Conservation (phyloP, 2,329 filamentous ascomycete genomes). For the Elsinoe arachidis region DNA sequence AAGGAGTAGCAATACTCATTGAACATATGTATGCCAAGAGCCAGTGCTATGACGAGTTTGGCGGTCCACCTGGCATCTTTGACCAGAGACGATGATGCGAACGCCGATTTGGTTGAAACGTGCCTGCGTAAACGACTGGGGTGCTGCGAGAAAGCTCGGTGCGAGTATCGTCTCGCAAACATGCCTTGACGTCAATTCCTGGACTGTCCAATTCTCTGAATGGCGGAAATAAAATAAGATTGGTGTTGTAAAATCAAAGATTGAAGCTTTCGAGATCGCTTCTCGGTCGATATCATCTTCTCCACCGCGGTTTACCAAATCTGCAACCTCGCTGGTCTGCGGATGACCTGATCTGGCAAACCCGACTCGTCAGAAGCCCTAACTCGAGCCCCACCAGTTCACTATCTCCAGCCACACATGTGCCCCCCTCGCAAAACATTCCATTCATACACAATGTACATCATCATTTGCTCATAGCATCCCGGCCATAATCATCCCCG, state of each 20-base stretch:
- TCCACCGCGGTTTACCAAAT: not conserved
- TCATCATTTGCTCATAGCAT: no score
- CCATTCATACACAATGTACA: not conserved
- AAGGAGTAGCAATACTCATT: constrained; percentile 51
- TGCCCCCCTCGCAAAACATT: not conserved
- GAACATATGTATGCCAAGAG: constrained; percentile 27
- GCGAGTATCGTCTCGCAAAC: not conserved
- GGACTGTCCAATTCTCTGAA: not conserved
- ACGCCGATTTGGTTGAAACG: not conserved
- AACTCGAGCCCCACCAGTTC: not conserved
- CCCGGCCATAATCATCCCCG: no score
- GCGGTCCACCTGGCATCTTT: not conserved
- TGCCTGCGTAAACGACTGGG: not conserved
- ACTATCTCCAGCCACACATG: not conserved
- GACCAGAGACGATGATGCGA: not conserved
- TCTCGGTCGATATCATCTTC: constrained; percentile 1
- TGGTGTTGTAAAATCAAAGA: no score
- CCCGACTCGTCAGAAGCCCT: not conserved
- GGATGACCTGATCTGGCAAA: not conserved
- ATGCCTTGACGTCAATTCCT: not conserved
- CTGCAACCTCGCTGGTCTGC: not conserved
- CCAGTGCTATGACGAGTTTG: constrained; percentile 10
- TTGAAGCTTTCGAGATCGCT: no score
- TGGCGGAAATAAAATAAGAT: not conserved
- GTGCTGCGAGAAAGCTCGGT: not conserved